Percentiles rank a stretch among this genome's conserved stretches.
phyloP scores from a whole-genome alignment of 768 basidiomycete genomes.

The Russula brevipes region DNA sequence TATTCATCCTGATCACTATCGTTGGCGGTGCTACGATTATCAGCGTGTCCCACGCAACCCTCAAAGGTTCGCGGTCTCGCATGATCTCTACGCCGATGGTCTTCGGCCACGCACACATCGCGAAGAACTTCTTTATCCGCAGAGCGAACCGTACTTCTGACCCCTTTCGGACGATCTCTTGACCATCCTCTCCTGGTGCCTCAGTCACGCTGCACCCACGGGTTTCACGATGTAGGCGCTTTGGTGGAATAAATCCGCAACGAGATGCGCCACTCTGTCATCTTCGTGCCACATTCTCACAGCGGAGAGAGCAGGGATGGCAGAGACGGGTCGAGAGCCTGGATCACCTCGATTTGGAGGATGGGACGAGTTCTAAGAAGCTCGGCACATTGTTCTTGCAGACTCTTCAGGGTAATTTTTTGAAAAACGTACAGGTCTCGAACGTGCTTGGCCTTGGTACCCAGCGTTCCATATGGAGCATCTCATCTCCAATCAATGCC shows the following conservation, averaged over 20 bases:
- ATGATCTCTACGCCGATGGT: too few species aligned
- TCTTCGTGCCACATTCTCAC: not conserved
- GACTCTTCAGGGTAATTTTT: too few species aligned
- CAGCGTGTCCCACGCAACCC: not conserved
- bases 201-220: not conserved
- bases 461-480: too few species aligned
- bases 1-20: too few species aligned
- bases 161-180: not conserved
- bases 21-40: too few species aligned
- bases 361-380: not conserved
- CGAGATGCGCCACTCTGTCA: constrained; percentile 1
- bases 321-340: too few species aligned
- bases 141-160: not conserved
- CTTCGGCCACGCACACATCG: too few species aligned
- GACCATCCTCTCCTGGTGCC: not conserved
- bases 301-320: not conserved
- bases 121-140: too few species aligned
- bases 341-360: not conserved
- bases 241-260: not conserved
- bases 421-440: not conserved
- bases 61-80: too few species aligned
- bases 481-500: not conserved
- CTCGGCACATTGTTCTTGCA: not conserved
- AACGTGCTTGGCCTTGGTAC: too few species aligned
- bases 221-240: not conserved